These are phyloP conservation scores for Gliomastix tumulicola DNA, from an alignment of 2,329 filamentous ascomycete genomes.

Conservation along the genomic window DNA sequence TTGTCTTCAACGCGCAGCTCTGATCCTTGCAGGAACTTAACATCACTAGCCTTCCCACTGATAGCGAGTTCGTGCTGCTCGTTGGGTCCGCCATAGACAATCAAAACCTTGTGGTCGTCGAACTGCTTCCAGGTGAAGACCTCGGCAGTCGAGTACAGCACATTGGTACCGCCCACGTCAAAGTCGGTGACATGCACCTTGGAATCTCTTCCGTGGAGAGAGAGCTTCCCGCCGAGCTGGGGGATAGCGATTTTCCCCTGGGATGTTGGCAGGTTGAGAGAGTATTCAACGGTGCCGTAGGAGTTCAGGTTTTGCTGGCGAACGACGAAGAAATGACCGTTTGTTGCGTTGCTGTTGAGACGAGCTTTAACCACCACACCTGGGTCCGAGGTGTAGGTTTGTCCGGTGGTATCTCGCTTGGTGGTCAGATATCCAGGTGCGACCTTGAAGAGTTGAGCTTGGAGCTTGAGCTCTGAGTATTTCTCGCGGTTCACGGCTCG, in stretches of 20 bases:
- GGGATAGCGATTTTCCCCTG: conserved; percentile 50
- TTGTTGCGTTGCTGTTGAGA: conserved; percentile 42
- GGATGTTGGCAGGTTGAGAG: conserved; percentile 53
- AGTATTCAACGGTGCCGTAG: conserved; percentile 50
- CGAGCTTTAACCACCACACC: conserved; percentile 52
- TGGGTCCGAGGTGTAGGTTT: conserved; percentile 46
- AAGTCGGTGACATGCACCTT: conserved; percentile 65
- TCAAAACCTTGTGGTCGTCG: no score
- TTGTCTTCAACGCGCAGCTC: no score
- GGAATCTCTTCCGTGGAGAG: conserved; percentile 56
- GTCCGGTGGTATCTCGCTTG: conserved; percentile 40
- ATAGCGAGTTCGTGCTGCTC: not conserved
- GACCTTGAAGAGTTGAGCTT: conserved; percentile 68
- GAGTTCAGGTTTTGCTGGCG: conserved; percentile 49
- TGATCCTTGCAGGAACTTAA: no score
- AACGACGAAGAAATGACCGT: conserved; percentile 64
- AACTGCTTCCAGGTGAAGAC: conserved; percentile 65
- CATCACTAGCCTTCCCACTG: no score
- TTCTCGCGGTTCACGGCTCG: conserved; percentile 64
- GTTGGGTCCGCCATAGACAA: not conserved
- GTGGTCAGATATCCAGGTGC: conserved; percentile 65
- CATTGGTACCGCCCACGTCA: conserved; percentile 44
- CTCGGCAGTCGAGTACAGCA: conserved; percentile 67
- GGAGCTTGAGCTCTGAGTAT: conserved; percentile 71
- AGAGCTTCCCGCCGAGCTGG: conserved; percentile 48